Percentiles rank a stretch among this genome's conserved stretches.
These are phyloP conservation scores for Metarhizium robertsii DNA, from an alignment of 2,329 filamentous ascomycete species.

Conservation along the genomic window DNA sequence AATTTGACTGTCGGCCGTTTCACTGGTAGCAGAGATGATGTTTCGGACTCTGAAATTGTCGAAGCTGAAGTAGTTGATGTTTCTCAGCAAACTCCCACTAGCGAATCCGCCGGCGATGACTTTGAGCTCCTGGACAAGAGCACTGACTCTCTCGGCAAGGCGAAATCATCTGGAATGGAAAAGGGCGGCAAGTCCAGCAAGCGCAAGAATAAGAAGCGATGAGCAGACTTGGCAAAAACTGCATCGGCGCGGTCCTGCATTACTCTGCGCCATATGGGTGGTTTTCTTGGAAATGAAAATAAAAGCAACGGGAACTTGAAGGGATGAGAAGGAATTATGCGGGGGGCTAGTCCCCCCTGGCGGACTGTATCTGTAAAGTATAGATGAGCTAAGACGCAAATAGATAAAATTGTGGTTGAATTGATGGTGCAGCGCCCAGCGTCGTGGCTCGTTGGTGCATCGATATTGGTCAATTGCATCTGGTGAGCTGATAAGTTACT, in stretches of 20 bases:
- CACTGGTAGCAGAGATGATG: constrained; percentile 28
- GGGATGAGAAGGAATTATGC: neutral
- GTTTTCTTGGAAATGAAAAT: neutral
- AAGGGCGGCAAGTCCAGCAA: constrained; percentile 18
- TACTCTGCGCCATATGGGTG: neutral
- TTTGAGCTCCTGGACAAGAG: constrained; percentile 57
- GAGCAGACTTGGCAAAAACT: neutral
- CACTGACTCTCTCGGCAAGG: constrained; percentile 42
- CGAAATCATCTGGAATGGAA: constrained; percentile 40
- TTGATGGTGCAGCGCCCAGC: neutral
- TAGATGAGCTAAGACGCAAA: neutral
- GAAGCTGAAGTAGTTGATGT: constrained; percentile 38
- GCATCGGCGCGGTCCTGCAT: neutral
- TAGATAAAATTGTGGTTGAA: neutral
- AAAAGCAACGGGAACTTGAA: neutral
- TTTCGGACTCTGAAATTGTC: constrained; percentile 27
- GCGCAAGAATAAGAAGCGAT: constrained; percentile 9
- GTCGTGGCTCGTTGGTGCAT: neutral
- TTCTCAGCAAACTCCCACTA: constrained; percentile 42
- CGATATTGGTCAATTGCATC: neutral
- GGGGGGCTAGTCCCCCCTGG: neutral
- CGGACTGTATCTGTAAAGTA: neutral
- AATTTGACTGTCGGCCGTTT: constrained; percentile 43
- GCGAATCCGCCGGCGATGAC: constrained; percentile 49
- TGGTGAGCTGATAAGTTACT: neutral